Evolutionary conservation across 2,329 filamentous ascomycete genomes (phyloP).

Genomic region (Cadophora luteo-olivacea): DNA sequence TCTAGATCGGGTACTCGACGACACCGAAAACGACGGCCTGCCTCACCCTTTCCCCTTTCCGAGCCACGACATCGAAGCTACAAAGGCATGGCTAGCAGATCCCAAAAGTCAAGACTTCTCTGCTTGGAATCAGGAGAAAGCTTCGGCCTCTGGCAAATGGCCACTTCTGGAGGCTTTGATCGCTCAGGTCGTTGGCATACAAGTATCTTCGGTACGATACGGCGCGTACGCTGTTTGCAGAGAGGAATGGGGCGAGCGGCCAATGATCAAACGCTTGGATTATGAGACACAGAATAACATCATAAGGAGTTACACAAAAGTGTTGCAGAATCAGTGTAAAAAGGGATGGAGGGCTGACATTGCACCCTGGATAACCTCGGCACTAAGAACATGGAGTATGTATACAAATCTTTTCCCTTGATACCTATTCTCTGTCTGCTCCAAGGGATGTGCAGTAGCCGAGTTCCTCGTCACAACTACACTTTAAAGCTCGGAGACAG

Average conservation of each 20-base stretch:
- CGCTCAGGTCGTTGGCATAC: not conserved
- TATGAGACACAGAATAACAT: not conserved
- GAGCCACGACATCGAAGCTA: not conserved
- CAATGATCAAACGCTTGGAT: not conserved
- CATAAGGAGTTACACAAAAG: not conserved
- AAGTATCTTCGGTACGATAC: not conserved
- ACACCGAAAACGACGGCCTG: not conserved
- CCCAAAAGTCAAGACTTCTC: not conserved
- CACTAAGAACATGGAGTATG: not conserved
- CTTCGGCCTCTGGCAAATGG: not conserved
- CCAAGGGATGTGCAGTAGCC: not conserved
- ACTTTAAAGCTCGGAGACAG: not conserved
- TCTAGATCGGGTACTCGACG: not conserved
- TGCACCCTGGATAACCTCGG: not conserved
- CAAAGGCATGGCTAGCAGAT: slow-evolving; percentile 1
- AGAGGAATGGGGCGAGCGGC: not conserved
- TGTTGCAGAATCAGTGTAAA: not conserved
- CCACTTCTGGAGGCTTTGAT: not conserved
- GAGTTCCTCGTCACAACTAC: too few species aligned
- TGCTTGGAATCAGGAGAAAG: not conserved
- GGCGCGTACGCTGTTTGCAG: not conserved
- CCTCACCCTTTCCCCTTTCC: not conserved
- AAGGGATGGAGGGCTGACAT: not conserved
- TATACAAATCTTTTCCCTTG: not conserved
- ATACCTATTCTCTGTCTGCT: not conserved